These are phyloP conservation scores for Wickerhamiella spandovensis DNA, from an alignment of 805 yeast species.

Conservation along the genomic window DNA sequence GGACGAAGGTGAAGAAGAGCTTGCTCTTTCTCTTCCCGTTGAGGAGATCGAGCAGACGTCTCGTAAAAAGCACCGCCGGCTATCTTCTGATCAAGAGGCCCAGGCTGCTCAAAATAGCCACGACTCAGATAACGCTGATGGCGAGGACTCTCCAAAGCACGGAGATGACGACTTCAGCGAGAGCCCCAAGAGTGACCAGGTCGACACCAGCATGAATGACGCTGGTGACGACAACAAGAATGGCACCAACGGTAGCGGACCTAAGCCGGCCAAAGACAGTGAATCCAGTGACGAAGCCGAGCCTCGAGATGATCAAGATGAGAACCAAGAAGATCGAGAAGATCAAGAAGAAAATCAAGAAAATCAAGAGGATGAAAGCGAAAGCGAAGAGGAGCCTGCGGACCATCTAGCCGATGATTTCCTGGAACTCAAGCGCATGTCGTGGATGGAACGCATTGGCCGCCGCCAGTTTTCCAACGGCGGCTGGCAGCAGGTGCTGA, in stretches of 20 bases:
- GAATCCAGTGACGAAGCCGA: constrained; percentile 3
- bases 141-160: constrained; percentile 22
- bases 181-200: constrained; percentile 2
- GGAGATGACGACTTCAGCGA: too few relatives aligned
- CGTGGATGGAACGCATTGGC: constrained; percentile 67
- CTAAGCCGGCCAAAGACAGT: not conserved
- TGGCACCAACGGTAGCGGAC: too few relatives aligned
- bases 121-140: constrained; percentile 18
- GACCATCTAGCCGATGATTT: constrained; percentile 3
- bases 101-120: constrained; percentile 3
- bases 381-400: constrained; percentile 6
- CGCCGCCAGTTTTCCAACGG: constrained; percentile 71
- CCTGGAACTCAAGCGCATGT: constrained; percentile 1
- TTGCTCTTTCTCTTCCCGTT: constrained; percentile 23
- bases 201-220: not conserved
- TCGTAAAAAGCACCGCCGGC: constrained; percentile 15
- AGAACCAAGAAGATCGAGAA: constrained; percentile 15
- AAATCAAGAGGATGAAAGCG: constrained; percentile 8
- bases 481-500: constrained; percentile 64
- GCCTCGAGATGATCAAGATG: constrained; percentile 18
- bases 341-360: constrained; percentile 22
- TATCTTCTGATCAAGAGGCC: not conserved
- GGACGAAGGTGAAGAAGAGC: constrained; percentile 29
- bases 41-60: constrained; percentile 21
- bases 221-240: too few relatives aligned